phyloP scores from a whole-genome alignment of 2,329 filamentous ascomycete species.

The Boeremia lycopersici region DNA sequence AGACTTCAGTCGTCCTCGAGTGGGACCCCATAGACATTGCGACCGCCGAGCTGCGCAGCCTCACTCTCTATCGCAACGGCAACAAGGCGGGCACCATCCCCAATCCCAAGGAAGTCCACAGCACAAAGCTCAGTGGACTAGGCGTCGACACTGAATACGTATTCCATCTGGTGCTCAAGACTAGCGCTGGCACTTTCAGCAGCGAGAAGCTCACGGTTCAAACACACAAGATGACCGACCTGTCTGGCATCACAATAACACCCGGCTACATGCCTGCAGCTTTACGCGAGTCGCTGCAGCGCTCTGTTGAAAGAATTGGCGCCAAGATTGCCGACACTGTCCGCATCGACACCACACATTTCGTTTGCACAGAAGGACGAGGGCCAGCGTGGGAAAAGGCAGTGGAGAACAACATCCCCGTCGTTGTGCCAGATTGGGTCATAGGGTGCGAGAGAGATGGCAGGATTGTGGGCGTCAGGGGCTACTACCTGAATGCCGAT shows the following conservation, averaged over 20 bases:
- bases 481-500: slow-evolving; percentile 93
- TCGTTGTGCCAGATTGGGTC: slow-evolving; percentile 96
- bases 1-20: slow-evolving; percentile 97
- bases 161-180: slow-evolving; percentile 90
- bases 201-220: slow-evolving; percentile 84
- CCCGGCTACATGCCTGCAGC: slow-evolving; percentile 80
- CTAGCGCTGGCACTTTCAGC: slow-evolving; percentile 83
- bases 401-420: slow-evolving; percentile 95
- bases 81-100: slow-evolving; percentile 97
- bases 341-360: slow-evolving; percentile 97
- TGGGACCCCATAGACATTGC: slow-evolving; percentile 96
- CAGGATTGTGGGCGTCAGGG: slow-evolving; percentile 89
- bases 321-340: slow-evolving; percentile 90
- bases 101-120: slow-evolving; percentile 81
- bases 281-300: slow-evolving; percentile 72
- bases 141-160: slow-evolving; percentile 96
- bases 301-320: slow-evolving; percentile 84
- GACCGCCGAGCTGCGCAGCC: slow-evolving; percentile 86
- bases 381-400: slow-evolving; percentile 95
- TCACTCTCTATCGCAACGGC: slow-evolving; percentile 92
- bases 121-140: slow-evolving; percentile 94
- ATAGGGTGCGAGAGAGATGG: slow-evolving; percentile 95
- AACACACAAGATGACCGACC: slow-evolving; percentile 98
- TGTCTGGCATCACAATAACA: slow-evolving; percentile 93
- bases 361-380: slow-evolving; percentile 92